phyloP scores from a whole-genome alignment of 2,329 filamentous ascomycete genomes.

The Ceratocystis ficicola region DNA sequence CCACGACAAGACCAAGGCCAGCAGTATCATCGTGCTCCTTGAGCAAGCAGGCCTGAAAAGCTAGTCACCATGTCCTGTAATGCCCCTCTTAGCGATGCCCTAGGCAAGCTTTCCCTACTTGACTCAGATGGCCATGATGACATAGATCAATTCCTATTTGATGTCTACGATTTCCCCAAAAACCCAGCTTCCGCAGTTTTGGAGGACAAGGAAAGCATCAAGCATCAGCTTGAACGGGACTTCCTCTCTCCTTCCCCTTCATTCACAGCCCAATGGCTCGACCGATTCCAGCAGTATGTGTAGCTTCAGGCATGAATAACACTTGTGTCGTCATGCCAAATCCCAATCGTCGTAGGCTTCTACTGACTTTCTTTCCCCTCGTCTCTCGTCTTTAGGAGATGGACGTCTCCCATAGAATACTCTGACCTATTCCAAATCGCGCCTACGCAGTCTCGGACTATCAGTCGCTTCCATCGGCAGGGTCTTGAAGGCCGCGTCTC shows the following conservation, averaged over 20 bases:
- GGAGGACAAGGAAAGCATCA: conserved; percentile 44
- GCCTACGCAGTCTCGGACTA: conserved; percentile 85
- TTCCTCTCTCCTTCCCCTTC: conserved; percentile 67
- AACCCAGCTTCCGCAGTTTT: background rate
- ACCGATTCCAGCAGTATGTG: conserved; percentile 64
- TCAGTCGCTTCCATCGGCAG: conserved; percentile 82
- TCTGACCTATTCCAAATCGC: conserved; percentile 76
- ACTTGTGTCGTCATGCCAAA: too few relatives aligned
- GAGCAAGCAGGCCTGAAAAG: too few relatives aligned
- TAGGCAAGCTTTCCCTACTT: conserved; percentile 12
- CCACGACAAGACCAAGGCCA: too few relatives aligned
- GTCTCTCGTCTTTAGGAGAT: conserved; percentile 34
- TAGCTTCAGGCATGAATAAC: background rate
- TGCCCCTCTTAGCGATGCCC: background rate
- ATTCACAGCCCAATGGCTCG: conserved; percentile 79
- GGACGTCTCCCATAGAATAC: conserved; percentile 72
- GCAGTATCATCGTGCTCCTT: too few relatives aligned
- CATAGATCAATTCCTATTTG: conserved; percentile 19
- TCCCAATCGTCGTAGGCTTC: background rate
- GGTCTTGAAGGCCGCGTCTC: conserved; percentile 86
- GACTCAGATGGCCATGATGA: conserved; percentile 13
- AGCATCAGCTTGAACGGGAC: conserved; percentile 58
- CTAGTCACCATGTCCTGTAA: background rate
- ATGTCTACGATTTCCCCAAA: background rate
- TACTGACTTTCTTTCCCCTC: background rate